Conservation (phyloP, 441 rosid species). For the Erodium chrysanthum region DNA sequence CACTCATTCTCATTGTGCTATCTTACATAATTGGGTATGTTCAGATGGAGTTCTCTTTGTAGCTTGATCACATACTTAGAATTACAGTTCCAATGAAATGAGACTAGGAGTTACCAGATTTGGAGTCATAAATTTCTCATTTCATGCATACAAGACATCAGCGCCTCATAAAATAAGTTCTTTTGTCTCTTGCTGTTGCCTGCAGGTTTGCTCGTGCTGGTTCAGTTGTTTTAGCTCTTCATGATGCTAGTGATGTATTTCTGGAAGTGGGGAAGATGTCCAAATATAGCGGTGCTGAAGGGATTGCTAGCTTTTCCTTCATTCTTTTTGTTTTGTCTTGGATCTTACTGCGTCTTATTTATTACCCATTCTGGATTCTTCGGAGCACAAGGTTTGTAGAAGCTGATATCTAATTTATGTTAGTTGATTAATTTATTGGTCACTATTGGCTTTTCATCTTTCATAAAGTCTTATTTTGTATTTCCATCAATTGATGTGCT, state of each 20-base stretch:
- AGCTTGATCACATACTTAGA: no score
- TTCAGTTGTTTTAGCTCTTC: slow-evolving; percentile 45
- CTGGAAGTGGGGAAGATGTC: slow-evolving; percentile 62
- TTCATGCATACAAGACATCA: no score
- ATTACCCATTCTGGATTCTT: slow-evolving; percentile 48
- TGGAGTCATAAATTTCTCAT: no score
- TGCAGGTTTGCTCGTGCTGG: slow-evolving; percentile 37
- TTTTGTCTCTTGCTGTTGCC: no score
- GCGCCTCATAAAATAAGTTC: no score
- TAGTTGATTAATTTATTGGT: no score
- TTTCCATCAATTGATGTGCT: no score
- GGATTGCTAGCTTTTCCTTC: slow-evolving; percentile 34
- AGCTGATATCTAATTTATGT: no score
- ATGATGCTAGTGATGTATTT: slow-evolving; percentile 49
- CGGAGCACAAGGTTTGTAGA: slow-evolving; percentile 48
- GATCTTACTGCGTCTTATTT: slow-evolving; percentile 37
- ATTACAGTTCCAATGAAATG: no score
- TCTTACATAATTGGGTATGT: slow-evolving; percentile 44
- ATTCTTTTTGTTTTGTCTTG: slow-evolving; percentile 40
- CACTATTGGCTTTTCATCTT: no score
- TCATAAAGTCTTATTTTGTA: no score
- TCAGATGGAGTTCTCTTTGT: neutral
- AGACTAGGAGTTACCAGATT: no score
- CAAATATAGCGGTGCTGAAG: slow-evolving; percentile 44
- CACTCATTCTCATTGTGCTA: slow-evolving; percentile 33